phyloP scores from a whole-genome alignment of 176 grass and related monocot genomes.

The Bothriochloa decipiens region DNA sequence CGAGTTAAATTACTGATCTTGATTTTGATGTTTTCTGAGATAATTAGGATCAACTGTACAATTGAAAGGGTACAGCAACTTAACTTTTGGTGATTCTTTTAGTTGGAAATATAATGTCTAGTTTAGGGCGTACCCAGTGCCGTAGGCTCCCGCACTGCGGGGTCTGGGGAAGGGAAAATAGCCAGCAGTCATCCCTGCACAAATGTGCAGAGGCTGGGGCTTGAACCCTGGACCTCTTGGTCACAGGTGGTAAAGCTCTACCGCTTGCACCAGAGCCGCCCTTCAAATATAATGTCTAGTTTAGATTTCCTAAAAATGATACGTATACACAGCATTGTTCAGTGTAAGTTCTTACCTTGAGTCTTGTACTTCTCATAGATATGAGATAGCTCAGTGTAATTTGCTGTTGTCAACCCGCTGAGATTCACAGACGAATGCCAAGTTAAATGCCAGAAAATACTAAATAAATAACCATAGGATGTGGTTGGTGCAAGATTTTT shows the following conservation, averaged over 20 bases:
- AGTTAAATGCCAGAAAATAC: conserved; percentile 6
- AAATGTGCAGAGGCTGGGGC: too few species aligned
- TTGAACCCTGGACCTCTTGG: too few species aligned
- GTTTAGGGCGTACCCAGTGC: too few species aligned
- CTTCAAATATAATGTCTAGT: neutral
- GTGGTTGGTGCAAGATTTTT: conserved; percentile 1
- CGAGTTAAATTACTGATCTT: neutral
- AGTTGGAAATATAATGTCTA: neutral
- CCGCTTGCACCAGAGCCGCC: too few species aligned
- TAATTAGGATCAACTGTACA: neutral
- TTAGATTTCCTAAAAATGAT: conserved; percentile 18
- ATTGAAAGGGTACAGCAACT: conserved; percentile 25
- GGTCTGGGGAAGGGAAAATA: too few species aligned
- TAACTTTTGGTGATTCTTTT: neutral
- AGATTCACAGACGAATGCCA: conserved; percentile 32
- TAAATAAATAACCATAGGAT: neutral
- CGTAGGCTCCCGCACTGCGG: too few species aligned
- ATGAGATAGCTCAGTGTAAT: conserved; percentile 96
- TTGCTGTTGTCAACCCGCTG: conserved; percentile 91
- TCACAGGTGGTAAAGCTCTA: too few species aligned
- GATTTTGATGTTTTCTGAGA: neutral
- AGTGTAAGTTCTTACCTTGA: conserved; percentile 65
- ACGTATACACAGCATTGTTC: neutral
- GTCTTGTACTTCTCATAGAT: conserved; percentile 98
- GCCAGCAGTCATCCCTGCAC: too few species aligned